phyloP scores from a whole-genome alignment of 2,329 filamentous ascomycete species.

The Pseudogymnoascus sp. region DNA sequence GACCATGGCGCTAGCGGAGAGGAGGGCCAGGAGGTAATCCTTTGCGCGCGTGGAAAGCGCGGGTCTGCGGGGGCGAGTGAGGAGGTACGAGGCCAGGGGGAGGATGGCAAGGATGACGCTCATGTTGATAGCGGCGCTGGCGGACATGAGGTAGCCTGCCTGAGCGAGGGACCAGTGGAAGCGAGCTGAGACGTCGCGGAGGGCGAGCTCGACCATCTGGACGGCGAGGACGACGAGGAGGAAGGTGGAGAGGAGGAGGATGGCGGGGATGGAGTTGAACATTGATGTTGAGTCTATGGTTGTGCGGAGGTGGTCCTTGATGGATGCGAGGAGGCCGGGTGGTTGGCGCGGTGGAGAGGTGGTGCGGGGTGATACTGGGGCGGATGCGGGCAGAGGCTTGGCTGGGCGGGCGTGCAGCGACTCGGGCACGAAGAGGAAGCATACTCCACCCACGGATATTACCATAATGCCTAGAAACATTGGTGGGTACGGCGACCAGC shows the following conservation, averaged over 20 bases:
- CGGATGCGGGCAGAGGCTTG: not conserved
- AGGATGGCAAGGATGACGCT: conserved; percentile 20
- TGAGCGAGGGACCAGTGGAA: conserved; percentile 21
- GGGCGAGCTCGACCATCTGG: conserved; percentile 16
- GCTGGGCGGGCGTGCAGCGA: conserved; percentile 21
- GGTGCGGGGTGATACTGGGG: not conserved
- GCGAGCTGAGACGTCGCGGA: conserved; percentile 24
- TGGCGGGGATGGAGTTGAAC: conserved; percentile 21
- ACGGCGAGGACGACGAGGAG: conserved; percentile 14
- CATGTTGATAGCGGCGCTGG: conserved; percentile 22
- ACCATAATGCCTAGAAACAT: conserved; percentile 16
- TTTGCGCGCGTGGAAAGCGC: conserved; percentile 18
- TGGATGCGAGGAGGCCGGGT: not conserved
- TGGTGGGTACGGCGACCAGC: conserved; percentile 22
- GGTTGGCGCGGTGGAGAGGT: not conserved
- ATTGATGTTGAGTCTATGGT: conserved; percentile 18
- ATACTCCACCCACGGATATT: conserved; percentile 15
- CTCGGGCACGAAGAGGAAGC: conserved; percentile 26
- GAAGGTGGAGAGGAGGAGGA: conserved; percentile 26
- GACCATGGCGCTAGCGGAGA: conserved; percentile 16
- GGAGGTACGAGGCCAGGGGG: conserved; percentile 20
- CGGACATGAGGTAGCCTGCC: conserved; percentile 21
- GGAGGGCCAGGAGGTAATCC: conserved; percentile 22
- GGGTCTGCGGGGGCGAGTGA: not conserved
- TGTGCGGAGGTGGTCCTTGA: conserved; percentile 16